Evolutionary conservation across 2,329 filamentous ascomycete genomes (phyloP).

Genomic region (Capronia americana): DNA sequence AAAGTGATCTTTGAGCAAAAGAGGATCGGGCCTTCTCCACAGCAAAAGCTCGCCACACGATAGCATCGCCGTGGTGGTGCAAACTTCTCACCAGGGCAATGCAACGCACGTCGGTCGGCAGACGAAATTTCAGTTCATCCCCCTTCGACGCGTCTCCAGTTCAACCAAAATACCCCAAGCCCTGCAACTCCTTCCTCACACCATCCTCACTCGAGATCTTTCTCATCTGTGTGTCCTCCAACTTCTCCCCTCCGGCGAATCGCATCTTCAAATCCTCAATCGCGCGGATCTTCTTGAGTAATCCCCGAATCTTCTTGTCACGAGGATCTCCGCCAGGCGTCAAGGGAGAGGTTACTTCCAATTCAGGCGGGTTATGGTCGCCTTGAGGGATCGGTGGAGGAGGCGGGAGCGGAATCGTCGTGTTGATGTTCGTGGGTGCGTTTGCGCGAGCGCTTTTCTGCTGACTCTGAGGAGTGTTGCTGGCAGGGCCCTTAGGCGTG

Average conservation of each 20-base stretch:
- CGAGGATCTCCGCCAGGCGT: constrained; percentile 58
- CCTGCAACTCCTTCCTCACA: constrained; percentile 82
- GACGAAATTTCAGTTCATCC: neutral
- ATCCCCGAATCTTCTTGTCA: constrained; percentile 90
- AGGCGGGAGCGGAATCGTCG: constrained; percentile 41
- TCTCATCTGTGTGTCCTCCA: constrained; percentile 98
- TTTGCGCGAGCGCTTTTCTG: constrained; percentile 25
- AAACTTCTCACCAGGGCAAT: neutral
- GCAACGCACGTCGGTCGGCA: neutral
- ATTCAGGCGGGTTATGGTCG: constrained; percentile 39
- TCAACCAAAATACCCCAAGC: constrained; percentile 58
- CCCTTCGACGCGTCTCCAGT: neutral
- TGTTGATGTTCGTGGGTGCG: constrained; percentile 43
- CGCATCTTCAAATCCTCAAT: constrained; percentile 99
- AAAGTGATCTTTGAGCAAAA: neutral
- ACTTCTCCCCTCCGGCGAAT: constrained; percentile 88
- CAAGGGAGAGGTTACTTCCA: constrained; percentile 42
- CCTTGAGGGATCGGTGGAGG: constrained; percentile 43
- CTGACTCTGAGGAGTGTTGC: constrained; percentile 24
- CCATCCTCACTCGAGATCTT: constrained; percentile 90
- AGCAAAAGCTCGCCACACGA: neutral
- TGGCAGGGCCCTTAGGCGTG: constrained; percentile 28
- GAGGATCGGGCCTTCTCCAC: no score
- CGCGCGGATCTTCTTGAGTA: constrained; percentile 96
- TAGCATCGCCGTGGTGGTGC: neutral